phyloP scores from a whole-genome alignment of 192 early-diverging fungal species.

The Coemansia nantahalensis region DNA sequence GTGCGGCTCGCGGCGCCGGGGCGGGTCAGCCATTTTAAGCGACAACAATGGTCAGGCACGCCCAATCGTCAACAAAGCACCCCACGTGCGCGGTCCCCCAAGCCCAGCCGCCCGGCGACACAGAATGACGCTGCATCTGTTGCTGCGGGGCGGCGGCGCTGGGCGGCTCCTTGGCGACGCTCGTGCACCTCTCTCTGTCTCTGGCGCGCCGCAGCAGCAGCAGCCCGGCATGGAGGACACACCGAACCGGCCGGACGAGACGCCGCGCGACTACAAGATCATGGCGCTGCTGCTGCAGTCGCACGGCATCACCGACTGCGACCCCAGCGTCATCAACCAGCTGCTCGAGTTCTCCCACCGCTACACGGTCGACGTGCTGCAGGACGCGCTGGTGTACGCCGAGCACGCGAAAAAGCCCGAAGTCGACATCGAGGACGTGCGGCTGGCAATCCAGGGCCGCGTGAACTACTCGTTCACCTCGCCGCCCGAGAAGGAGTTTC shows the following conservation, averaged over 20 bases:
- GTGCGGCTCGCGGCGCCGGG: no score
- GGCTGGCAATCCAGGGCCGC: slow-evolving; percentile 88
- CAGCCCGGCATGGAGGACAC: slow-evolving; percentile 25
- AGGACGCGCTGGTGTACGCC: slow-evolving; percentile 87
- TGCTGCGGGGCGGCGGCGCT: no score
- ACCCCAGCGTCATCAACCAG: slow-evolving; percentile 87
- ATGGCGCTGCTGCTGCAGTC: slow-evolving; percentile 83
- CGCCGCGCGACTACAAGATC: slow-evolving; percentile 68
- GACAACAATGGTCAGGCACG: no score
- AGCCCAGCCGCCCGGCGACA: no score
- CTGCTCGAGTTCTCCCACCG: slow-evolving; percentile 91
- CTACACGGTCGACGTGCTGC: slow-evolving; percentile 88
- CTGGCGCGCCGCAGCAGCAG: not conserved
- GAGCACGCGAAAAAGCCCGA: slow-evolving; percentile 86
- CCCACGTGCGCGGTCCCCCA: no score
- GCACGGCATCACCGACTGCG: slow-evolving; percentile 83
- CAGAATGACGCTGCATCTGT: no score
- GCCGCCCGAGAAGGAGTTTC: slow-evolving; percentile 87
- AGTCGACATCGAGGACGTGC: slow-evolving; percentile 80
- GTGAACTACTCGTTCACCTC: slow-evolving; percentile 88
- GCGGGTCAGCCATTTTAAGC: no score
- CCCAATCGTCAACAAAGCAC: no score
- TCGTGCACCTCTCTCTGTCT: no score
- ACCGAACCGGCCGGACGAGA: slow-evolving; percentile 47
- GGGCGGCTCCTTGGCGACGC: no score